Evolutionary conservation across 257 asterid genomes (phyloP).

Genomic region (Ocimum tenuiflorum): DNA sequence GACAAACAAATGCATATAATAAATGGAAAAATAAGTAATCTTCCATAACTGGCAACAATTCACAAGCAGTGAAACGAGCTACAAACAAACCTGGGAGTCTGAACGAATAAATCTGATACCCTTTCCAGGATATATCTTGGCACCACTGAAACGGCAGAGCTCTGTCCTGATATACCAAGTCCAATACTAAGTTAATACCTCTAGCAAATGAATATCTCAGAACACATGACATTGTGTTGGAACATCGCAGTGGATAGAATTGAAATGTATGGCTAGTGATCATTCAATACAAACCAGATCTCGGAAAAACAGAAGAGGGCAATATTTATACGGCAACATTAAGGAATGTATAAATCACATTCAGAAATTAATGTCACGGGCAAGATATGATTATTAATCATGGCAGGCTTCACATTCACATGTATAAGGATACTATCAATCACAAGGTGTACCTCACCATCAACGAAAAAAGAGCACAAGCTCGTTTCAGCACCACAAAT

Average conservation of each 20-base stretch:
- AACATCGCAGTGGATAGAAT: no score
- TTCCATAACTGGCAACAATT: neutral
- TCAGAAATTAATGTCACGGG: neutral
- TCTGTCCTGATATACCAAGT: slow-evolving; percentile 47
- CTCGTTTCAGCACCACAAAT: neutral
- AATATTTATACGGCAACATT: no score
- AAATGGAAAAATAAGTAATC: neutral
- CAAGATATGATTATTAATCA: neutral
- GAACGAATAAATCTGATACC: slow-evolving; percentile 66
- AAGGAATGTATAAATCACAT: neutral
- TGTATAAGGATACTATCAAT: no score
- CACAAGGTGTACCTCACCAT: no score
- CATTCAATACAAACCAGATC: no score
- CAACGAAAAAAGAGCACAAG: neutral
- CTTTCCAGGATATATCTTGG: slow-evolving; percentile 70
- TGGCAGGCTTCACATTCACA: neutral
- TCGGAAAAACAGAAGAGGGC: no score
- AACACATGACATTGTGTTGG: no score
- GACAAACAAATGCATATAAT: neutral
- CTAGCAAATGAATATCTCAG: neutral
- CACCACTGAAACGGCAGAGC: slow-evolving; percentile 73
- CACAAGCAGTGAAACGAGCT: neutral
- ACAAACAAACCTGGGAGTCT: slow-evolving; percentile 50
- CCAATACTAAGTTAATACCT: neutral
- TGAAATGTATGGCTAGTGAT: no score